Conservation (phyloP, 1,284 basidiomycete genomes). For the Papiliotrema laurentii region DNA sequence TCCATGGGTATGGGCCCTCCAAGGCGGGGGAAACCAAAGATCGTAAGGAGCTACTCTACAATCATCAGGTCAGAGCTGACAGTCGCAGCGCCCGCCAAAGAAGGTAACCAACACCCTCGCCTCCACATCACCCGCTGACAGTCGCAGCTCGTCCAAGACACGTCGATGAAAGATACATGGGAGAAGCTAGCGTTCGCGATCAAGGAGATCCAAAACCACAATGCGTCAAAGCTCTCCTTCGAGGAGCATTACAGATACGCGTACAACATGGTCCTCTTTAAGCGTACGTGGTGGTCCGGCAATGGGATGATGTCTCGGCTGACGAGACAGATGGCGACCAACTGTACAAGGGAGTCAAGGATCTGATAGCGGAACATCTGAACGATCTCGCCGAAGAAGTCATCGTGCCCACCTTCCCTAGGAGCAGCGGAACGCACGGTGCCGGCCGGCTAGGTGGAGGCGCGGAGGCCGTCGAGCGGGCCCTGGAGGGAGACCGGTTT, state of each 20-base stretch:
- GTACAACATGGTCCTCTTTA: conserved; percentile 88
- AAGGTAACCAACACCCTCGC: neutral
- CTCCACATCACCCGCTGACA: neutral
- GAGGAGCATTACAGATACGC: conserved; percentile 95
- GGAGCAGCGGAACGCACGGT: conserved; percentile 37
- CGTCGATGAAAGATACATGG: conserved; percentile 47
- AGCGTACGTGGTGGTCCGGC: conserved; percentile 48
- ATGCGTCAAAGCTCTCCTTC: conserved; percentile 86
- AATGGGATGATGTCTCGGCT: neutral
- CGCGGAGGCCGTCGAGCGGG: conserved; percentile 40
- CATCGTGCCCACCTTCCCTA: conserved; percentile 80
- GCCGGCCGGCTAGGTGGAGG: conserved; percentile 34
- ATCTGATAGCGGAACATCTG: conserved; percentile 77
- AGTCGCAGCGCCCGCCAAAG: neutral
- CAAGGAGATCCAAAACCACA: conserved; percentile 90
- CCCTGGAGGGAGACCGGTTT: conserved; percentile 71
- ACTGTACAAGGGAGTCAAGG: conserved; percentile 81
- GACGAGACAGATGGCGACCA: conserved; percentile 58
- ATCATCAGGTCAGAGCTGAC: neutral
- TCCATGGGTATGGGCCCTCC: neutral
- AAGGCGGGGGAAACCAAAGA: neutral
- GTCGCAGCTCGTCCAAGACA: conserved; percentile 37
- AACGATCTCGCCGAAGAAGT: conserved; percentile 69
- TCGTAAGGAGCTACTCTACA: neutral
- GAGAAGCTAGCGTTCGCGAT: conserved; percentile 60